phyloP scores from a whole-genome alignment of 192 early-diverging fungal genomes.

The Pilaira anomala region DNA sequence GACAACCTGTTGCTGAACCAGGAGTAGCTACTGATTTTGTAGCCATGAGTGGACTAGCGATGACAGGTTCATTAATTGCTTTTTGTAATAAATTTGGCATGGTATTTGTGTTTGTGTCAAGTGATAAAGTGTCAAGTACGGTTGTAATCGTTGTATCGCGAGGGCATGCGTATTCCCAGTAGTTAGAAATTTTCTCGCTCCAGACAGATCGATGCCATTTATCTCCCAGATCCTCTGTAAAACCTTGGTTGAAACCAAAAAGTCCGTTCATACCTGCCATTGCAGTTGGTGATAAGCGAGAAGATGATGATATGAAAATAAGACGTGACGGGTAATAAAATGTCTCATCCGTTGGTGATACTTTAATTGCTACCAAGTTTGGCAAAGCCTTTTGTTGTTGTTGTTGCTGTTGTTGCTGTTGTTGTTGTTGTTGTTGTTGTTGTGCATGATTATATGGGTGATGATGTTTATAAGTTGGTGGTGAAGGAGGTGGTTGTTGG shows the following conservation, averaged over 20 bases:
- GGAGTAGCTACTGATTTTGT: slow-evolving; percentile 25
- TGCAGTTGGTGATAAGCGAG: slow-evolving; percentile 17
- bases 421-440: neutral
- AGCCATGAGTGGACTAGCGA: slow-evolving; percentile 26
- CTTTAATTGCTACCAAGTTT: slow-evolving; percentile 3
- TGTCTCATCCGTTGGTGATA: slow-evolving; percentile 8
- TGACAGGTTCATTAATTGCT: slow-evolving; percentile 13
- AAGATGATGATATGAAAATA: slow-evolving; percentile 21
- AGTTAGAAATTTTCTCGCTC: slow-evolving; percentile 21
- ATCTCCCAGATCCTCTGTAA: slow-evolving; percentile 27
- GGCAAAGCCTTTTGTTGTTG: neutral
- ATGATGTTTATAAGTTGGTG: too few species aligned
- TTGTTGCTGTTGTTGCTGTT: neutral
- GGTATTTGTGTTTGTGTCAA: neutral
- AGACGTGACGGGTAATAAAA: slow-evolving; percentile 26
- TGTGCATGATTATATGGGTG: neutral
- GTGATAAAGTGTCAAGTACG: slow-evolving; percentile 18
- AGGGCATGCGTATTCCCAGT: slow-evolving; percentile 28
- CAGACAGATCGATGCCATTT: slow-evolving; percentile 31
- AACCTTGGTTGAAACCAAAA: slow-evolving; percentile 25
- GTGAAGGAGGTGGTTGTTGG: neutral
- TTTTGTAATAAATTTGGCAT: slow-evolving; percentile 12
- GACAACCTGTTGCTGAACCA: neutral
- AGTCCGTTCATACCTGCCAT: slow-evolving; percentile 26
- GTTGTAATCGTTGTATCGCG: slow-evolving; percentile 7